Evolutionary conservation across 345 rosid species (phyloP), one percentile per base, ranked within the genome.

Genomic region (Anacardium occidentale): DNA sequence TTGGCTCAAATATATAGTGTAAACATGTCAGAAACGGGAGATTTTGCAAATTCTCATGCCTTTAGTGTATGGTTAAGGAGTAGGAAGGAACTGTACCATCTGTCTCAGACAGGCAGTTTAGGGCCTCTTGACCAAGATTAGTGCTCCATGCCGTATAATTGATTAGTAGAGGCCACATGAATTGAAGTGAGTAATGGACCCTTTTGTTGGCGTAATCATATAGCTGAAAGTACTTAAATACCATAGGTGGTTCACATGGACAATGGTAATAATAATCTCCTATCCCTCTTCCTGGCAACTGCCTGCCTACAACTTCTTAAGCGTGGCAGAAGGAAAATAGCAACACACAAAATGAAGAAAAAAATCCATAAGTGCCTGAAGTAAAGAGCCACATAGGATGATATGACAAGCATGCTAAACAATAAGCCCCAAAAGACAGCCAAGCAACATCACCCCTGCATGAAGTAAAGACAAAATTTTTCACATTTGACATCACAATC

Each of bases 391-490:
- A 66, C 58, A 42, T 64, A 83, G 21, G 81, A 74, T 68, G 78
- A 72, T 60, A 85, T 63, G 18, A 84, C 62, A 18, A 85, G 81
- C 73, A 79, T 17, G 69, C 76, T 34, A 59, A 80, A 83, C 59
- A 76, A 74, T 44, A 70, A 29, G 21, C 84, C 85, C 83, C 81
- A 82, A 72, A 79, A 76, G 64, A 79, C 45, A 67, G 91, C 85
- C 51, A 77, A 62, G 78, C 76, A 34, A 82, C 81, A 76, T 85
- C 86, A 58, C 17, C 76, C 86, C 88, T 76, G 85, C 83, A 76
- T 25, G 25, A 79, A 78, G 68, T 55, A 21, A 40, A 74, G 14
- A 55, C 5, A 34, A 57, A 24, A 45, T 1, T 62, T 47, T 44
- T 76, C 21, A 71, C 55, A 50, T 65, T 66, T 15, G 50, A 21